Conservation (phyloP, 2,329 filamentous ascomycete species). For the Helicocarpus griseus region DNA sequence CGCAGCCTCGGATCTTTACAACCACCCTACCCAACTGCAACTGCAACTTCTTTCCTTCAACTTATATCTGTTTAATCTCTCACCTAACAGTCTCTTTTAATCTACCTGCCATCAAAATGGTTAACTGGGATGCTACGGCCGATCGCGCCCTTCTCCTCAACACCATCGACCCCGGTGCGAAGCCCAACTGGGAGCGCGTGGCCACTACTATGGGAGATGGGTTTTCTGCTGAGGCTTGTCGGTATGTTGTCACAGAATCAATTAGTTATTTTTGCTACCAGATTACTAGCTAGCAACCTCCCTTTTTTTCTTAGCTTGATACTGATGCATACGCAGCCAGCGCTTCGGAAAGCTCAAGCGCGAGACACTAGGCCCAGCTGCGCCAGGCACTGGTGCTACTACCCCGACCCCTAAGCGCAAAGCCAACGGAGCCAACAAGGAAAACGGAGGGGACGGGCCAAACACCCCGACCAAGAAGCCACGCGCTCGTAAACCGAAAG, state of each 20-base stretch:
- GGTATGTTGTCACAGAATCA: no score
- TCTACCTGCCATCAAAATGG: slow-evolving; percentile 5
- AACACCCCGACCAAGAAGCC: slow-evolving; percentile 7
- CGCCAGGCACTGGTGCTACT: neutral
- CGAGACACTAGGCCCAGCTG: neutral
- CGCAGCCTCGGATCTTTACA: no score
- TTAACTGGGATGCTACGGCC: slow-evolving; percentile 11
- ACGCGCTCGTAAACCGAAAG: slow-evolving; percentile 2
- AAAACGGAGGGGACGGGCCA: neutral
- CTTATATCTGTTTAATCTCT: no score
- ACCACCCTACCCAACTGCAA: no score
- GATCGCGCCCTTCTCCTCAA: slow-evolving; percentile 14
- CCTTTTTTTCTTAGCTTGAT: no score
- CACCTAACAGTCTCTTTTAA: no score
- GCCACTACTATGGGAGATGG: slow-evolving; percentile 12
- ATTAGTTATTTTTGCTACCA: no score
- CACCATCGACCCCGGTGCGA: slow-evolving; percentile 11
- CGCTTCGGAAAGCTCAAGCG: slow-evolving; percentile 11
- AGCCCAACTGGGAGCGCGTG: slow-evolving; percentile 13
- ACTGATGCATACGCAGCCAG: slow-evolving; percentile 5
- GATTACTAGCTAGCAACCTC: no score
- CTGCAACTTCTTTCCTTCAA: no score
- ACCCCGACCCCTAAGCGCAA: slow-evolving; percentile 3
- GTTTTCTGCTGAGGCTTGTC: slow-evolving; percentile 14
- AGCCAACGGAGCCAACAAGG: neutral